Evolutionary conservation across 768 basidiomycete species (phyloP), one percentile per base, ranked within the genome.

Genomic region (Trametes cubensis): DNA sequence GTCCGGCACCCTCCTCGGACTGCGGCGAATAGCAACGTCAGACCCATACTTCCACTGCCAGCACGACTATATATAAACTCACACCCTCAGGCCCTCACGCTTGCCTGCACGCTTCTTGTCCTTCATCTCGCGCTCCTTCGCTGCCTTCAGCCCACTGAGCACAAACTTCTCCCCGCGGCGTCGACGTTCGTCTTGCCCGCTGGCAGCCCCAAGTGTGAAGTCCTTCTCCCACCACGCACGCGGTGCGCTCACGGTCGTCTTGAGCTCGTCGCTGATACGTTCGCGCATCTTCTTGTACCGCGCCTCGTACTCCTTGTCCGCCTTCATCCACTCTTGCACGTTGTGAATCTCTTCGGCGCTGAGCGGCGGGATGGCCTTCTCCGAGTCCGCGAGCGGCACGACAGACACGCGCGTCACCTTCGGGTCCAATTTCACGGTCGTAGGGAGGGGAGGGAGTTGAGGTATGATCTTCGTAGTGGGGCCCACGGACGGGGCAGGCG

Each of bases 11-110:
- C 81, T 85, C 58, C 86, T 78, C 14, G 92, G 91, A 62, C 88
- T 89, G 56, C 23, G 55, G 58, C 48, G 25, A 38, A 51, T 62
- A 25, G 17, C 44, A 54, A 30, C 39, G 40, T 44, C 34, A 46
- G 52, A 28, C 17, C 14, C 17, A 26, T 17, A 26, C 21, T 13
- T 7, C 46, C 20, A 7, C 20, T 25, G 34, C 2, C 34, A 11
- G 23, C 20, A 64, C 55, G 13, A 68, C 58, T 38, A 18, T 49
- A 55, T 45, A 42, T 42, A 18, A 41, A 86, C 91, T 78, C 70
- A 95, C 92, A 93, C 78, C 72, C 80, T 85, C 69, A 93, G 73
- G 21, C 89, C 89, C 70, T 91, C 89, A 52, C 88, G 78, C 69
- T 78, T 83, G 21, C 82, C 81, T 14, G 76, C 74, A 71, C 85